These are phyloP conservation scores for Teratosphaeria gauchensis DNA, from an alignment of 2,329 filamentous ascomycete species.

Conservation along the genomic window DNA sequence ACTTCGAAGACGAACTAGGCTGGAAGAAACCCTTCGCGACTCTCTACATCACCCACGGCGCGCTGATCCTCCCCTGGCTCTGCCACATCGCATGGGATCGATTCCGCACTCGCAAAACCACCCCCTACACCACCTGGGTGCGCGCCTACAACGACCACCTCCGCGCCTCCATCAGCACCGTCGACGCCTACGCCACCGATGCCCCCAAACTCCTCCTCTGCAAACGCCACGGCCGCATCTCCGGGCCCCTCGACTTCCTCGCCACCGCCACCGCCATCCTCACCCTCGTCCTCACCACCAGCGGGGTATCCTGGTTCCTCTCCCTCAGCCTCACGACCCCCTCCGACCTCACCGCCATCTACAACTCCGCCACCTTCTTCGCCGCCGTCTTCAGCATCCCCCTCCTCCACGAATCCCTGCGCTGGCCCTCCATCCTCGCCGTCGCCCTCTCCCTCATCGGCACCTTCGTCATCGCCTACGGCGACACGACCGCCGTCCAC, in stretches of 20 bases:
- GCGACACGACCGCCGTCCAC: constrained; percentile 21
- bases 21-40: constrained; percentile 26
- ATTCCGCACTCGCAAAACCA: constrained; percentile 10
- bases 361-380: constrained; percentile 28
- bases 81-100: constrained; percentile 18
- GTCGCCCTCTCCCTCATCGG: constrained; percentile 23
- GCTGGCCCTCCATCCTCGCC: constrained; percentile 17
- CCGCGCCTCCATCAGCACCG: constrained; percentile 17
- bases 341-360: constrained; percentile 25
- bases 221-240: constrained; percentile 15
- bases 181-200: constrained; percentile 21
- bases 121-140: constrained; percentile 18
- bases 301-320: constrained; percentile 24
- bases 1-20: constrained; percentile 23
- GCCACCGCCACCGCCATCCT: constrained; percentile 20
- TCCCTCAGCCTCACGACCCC: constrained; percentile 23
- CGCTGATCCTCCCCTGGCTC: constrained; percentile 23
- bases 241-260: constrained; percentile 22
- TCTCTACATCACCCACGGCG: constrained; percentile 24
- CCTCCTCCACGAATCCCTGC: constrained; percentile 20
- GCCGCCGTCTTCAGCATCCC: constrained; percentile 24
- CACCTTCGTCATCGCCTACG: constrained; percentile 26
- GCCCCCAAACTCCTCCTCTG: constrained; percentile 16
- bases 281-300: constrained; percentile 21
- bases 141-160: constrained; percentile 23